A percentile compares a stretch with the other conserved stretches of the same genome.
Conservation (phyloP, 176 grass and related monocot genomes). For the Musa acuminata region DNA sequence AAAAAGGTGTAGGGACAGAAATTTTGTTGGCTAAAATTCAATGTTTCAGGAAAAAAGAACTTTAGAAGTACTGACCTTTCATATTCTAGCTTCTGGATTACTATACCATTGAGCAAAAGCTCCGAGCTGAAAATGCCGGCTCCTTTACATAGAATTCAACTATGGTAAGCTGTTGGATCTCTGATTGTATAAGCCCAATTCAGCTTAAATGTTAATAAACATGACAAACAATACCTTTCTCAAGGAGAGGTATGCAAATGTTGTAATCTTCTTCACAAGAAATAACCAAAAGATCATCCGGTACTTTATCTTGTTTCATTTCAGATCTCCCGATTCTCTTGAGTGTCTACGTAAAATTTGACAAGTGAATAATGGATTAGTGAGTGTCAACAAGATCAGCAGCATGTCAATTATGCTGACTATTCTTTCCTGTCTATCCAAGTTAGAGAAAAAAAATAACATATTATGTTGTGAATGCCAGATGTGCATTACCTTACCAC, state of each 20-base stretch:
- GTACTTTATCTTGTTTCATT: constrained; percentile 3
- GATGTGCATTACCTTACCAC: background rate
- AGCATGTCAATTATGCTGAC: background rate
- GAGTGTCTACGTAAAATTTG: constrained; percentile 7
- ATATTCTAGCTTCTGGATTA: constrained; percentile 70
- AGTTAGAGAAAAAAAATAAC: background rate
- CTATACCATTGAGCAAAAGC: constrained; percentile 76
- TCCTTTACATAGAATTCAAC: constrained; percentile 27
- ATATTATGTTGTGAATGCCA: background rate
- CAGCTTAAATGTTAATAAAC: background rate
- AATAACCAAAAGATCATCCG: constrained; percentile 23
- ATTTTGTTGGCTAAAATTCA: background rate
- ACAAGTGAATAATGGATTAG: background rate
- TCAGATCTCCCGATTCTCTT: constrained; percentile 18
- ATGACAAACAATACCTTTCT: constrained; percentile 17
- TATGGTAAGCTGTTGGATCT: too few species aligned
- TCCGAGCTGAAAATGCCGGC: constrained; percentile 58
- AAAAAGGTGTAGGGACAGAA: background rate
- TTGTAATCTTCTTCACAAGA: constrained; percentile 27
- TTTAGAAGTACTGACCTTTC: constrained; percentile 33
- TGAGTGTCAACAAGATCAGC: background rate
- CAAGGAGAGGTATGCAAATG: constrained; percentile 18
- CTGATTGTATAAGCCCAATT: background rate
- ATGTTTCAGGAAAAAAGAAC: background rate
- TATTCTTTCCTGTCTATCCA: background rate